A percentile compares a stretch with the other conserved stretches of the same genome.
Evolutionary conservation across 2,329 filamentous ascomycete genomes (phyloP).

Genomic region (Pseudopyrenochaeta lycopersici): DNA sequence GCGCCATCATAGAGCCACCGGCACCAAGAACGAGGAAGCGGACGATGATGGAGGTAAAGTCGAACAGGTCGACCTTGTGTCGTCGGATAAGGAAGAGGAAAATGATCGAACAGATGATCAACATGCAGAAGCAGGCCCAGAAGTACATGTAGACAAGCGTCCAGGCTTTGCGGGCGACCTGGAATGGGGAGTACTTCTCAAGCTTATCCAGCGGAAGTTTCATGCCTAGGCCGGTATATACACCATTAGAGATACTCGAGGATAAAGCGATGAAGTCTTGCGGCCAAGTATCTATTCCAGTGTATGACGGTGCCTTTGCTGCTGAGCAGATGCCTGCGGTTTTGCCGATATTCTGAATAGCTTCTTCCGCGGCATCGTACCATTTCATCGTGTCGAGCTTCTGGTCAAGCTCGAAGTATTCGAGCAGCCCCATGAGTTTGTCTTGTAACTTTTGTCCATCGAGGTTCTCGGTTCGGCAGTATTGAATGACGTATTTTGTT

Average conservation of each 20-base stretch:
- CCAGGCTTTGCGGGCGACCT: slow-evolving; percentile 41
- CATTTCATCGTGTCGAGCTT: slow-evolving; percentile 38
- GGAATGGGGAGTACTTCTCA: slow-evolving; percentile 29
- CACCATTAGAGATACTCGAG: slow-evolving; percentile 35
- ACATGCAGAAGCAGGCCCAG: slow-evolving; percentile 48
- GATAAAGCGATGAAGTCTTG: slow-evolving; percentile 28
- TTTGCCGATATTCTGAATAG: slow-evolving; percentile 39
- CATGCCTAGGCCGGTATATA: slow-evolving; percentile 46
- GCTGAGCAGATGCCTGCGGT: slow-evolving; percentile 41
- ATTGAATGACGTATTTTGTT: slow-evolving; percentile 48
- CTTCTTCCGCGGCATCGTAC: slow-evolving; percentile 13
- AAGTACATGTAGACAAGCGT: slow-evolving; percentile 49
- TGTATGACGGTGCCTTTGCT: slow-evolving; percentile 24
- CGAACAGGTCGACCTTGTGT: slow-evolving; percentile 52
- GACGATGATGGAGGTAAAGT: slow-evolving; percentile 47
- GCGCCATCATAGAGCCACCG: slow-evolving; percentile 40
- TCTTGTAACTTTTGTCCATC: slow-evolving; percentile 43
- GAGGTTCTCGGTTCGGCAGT: slow-evolving; percentile 41
- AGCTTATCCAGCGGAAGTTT: slow-evolving; percentile 43
- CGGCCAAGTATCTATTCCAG: slow-evolving; percentile 21
- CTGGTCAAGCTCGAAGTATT: slow-evolving; percentile 41
- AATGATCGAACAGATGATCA: slow-evolving; percentile 46
- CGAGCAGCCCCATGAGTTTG: slow-evolving; percentile 31
- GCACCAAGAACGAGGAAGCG: slow-evolving; percentile 37
- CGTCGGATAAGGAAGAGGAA: slow-evolving; percentile 52